phyloP scores from a whole-genome alignment of 306 rosid genomes.

The Corylus avellana region DNA sequence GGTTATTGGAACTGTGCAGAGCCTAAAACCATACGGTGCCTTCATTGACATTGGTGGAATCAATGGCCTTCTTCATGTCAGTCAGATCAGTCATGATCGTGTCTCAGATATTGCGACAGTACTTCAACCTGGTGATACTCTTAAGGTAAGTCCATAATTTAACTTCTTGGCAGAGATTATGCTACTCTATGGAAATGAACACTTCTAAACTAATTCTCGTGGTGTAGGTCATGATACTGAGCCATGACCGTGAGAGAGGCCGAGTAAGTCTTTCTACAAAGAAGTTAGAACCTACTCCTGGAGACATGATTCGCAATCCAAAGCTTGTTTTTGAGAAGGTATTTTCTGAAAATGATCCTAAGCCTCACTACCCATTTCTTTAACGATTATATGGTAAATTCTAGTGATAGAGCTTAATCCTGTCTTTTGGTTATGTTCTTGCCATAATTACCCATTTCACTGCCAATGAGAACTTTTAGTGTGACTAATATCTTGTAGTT shows the following conservation, averaged over 20 bases:
- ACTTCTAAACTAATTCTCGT: constrained; percentile 25
- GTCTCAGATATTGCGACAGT: constrained; percentile 84
- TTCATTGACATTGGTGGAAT: constrained; percentile 96
- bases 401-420: constrained; percentile 4
- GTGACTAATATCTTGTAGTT: constrained; percentile 1
- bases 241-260: constrained; percentile 93
- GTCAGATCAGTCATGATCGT: constrained; percentile 98
- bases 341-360: constrained; percentile 33
- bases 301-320: constrained; percentile 98
- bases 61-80: constrained; percentile 97
- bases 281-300: constrained; percentile 96
- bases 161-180: constrained; percentile 16
- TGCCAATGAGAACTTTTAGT: background rate
- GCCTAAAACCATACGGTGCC: constrained; percentile 96
- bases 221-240: constrained; percentile 90
- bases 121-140: constrained; percentile 93
- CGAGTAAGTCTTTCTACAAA: constrained; percentile 95
- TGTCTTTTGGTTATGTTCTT: constrained; percentile 13
- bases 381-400: background rate
- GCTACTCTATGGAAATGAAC: constrained; percentile 6
- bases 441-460: background rate
- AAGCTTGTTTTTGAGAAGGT: constrained; percentile 96
- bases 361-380: constrained; percentile 11
- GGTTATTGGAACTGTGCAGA: constrained; percentile 87
- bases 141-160: constrained; percentile 60